Percentiles rank a stretch among this genome's conserved stretches.
phyloP scores from a whole-genome alignment of 306 rosid species.

The Vachellia pachyceras region DNA sequence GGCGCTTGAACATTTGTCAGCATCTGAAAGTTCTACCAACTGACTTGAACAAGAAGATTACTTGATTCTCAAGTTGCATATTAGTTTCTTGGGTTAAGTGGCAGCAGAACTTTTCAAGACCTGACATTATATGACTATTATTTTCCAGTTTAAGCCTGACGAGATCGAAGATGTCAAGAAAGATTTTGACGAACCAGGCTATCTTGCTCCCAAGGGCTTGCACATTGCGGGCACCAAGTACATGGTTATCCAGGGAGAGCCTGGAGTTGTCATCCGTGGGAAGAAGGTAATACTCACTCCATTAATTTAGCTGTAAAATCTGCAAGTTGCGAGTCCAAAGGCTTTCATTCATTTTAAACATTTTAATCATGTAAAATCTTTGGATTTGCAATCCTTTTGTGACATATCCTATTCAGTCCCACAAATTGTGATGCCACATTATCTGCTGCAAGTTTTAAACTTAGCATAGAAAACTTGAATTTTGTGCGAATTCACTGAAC shows the following conservation, averaged over 20 bases:
- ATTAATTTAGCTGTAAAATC: background rate
- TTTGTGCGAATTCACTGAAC: background rate
- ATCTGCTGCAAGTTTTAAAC: background rate
- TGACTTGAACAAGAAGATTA: background rate
- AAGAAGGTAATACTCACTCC: conserved; percentile 64
- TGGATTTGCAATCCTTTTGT: background rate
- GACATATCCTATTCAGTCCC: background rate
- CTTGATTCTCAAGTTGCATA: background rate
- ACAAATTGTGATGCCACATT: background rate
- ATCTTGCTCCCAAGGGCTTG: conserved; percentile 96
- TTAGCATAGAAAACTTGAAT: background rate
- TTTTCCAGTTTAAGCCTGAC: conserved; percentile 59
- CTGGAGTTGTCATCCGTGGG: conserved; percentile 95
- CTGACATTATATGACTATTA: background rate
- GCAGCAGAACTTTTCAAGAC: background rate
- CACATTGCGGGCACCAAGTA: conserved; percentile 76
- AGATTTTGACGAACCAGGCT: conserved; percentile 92
- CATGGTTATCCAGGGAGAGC: conserved; percentile 96
- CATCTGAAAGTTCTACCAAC: background rate
- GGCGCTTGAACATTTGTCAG: background rate
- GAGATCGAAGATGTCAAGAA: conserved; percentile 70
- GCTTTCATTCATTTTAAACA: background rate
- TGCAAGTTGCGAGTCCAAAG: background rate
- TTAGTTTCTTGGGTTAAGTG: background rate
- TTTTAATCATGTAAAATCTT: background rate